phyloP scores from a whole-genome alignment of 257 asterid genomes.

The Nicotiana tomentosiformis region DNA sequence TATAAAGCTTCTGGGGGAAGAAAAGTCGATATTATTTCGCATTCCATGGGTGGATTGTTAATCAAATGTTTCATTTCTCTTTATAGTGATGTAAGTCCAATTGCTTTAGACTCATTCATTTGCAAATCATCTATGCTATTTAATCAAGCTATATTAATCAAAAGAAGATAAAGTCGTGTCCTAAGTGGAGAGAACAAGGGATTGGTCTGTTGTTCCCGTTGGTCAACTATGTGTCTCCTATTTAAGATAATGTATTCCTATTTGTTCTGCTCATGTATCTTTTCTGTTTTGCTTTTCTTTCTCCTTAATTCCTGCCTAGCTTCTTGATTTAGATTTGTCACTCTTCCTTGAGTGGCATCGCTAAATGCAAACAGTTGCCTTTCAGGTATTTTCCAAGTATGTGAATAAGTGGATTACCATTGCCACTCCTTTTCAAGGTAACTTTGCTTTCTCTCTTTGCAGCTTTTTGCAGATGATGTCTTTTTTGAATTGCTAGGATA shows the following conservation, averaged over 20 bases:
- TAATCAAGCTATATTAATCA: background rate
- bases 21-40: constrained; percentile 78
- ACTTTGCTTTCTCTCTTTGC: background rate
- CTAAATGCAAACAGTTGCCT: constrained; percentile 11
- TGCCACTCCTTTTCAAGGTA: constrained; percentile 90
- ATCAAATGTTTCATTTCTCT: constrained; percentile 61
- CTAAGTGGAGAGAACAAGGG: background rate
- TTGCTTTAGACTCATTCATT: constrained; percentile 1
- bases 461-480: background rate
- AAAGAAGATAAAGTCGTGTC: background rate
- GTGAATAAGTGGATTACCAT: constrained; percentile 80
- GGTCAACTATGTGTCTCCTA: background rate
- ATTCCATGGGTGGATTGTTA: constrained; percentile 93
- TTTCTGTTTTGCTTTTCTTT: background rate
- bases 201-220: background rate
- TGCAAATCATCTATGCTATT: background rate
- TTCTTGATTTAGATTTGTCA: background rate
- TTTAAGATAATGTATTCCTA: background rate
- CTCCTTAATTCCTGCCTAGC: background rate
- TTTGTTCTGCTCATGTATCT: background rate
- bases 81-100: constrained; percentile 57
- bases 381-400: constrained; percentile 66
- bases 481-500: background rate
- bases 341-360: constrained; percentile 4
- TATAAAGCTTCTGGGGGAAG: constrained; percentile 89